These are phyloP conservation scores for Kodamaea sagamina DNA, from an alignment of 805 yeast species.

Conservation along the genomic window DNA sequence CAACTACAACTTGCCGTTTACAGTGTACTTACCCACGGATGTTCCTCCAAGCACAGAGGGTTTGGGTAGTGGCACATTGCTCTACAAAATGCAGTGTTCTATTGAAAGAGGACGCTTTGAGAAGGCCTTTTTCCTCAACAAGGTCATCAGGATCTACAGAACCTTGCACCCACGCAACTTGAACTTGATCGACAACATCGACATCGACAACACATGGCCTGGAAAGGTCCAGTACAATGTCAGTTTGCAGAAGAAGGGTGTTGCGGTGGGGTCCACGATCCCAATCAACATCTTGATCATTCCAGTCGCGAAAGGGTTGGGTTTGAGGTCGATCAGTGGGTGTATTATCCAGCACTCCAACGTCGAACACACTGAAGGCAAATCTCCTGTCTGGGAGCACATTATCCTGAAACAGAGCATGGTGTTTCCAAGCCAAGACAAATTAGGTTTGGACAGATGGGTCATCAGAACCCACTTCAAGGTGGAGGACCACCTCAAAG, in stretches of 20 bases:
- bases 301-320: slow-evolving; percentile 49
- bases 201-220: slow-evolving; percentile 54
- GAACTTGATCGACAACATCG: slow-evolving; percentile 43
- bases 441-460: slow-evolving; percentile 44
- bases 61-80: slow-evolving; percentile 40
- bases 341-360: slow-evolving; percentile 41
- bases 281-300: slow-evolving; percentile 46
- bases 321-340: slow-evolving; percentile 34
- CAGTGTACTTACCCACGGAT: slow-evolving; percentile 45
- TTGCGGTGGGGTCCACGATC: slow-evolving; percentile 48
- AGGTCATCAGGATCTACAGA: slow-evolving; percentile 47
- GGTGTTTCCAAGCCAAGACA: slow-evolving; percentile 22
- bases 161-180: slow-evolving; percentile 44
- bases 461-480: slow-evolving; percentile 40
- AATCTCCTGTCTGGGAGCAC: slow-evolving; percentile 44
- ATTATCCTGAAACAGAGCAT: slow-evolving; percentile 30
- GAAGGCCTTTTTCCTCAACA: slow-evolving; percentile 33
- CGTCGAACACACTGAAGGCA: slow-evolving; percentile 35
- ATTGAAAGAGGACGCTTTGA: slow-evolving; percentile 47
- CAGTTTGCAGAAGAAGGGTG: slow-evolving; percentile 41
- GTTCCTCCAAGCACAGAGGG: slow-evolving; percentile 55
- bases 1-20: slow-evolving; percentile 53
- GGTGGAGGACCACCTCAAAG: slow-evolving; percentile 41
- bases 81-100: slow-evolving; percentile 45
- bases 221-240: slow-evolving; percentile 54